These are phyloP conservation scores for Solanum sparsipilum DNA, from an alignment of 257 asterid genomes.

Conservation along the genomic window DNA sequence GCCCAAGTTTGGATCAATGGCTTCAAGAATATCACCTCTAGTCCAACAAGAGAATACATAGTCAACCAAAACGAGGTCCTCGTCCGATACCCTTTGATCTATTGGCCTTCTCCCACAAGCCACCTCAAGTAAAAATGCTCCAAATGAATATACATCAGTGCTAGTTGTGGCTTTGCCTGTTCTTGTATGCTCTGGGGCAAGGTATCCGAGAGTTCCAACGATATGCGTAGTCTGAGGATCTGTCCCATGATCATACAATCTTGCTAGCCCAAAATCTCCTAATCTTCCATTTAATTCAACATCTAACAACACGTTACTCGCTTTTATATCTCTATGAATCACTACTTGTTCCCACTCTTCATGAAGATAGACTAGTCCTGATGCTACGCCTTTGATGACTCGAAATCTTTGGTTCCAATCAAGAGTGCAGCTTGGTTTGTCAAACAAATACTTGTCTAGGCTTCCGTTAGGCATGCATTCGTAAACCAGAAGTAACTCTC, in stretches of 20 bases:
- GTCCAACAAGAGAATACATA: conserved; percentile 41
- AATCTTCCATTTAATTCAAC: conserved; percentile 27
- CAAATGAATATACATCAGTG: conserved; percentile 52
- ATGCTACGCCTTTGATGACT: conserved; percentile 4
- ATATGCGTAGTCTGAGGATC: conserved; percentile 1
- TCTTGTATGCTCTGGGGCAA: conserved; percentile 48
- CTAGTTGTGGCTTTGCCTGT: conserved; percentile 20
- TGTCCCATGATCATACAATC: not conserved
- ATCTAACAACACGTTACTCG: conserved; percentile 50
- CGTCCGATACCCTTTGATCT: conserved; percentile 13
- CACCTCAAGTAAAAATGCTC: conserved; percentile 62
- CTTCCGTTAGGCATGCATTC: conserved; percentile 26
- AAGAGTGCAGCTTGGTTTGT: not conserved
- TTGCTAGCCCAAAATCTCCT: not conserved
- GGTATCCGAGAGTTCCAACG: conserved; percentile 12
- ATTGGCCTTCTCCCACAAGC: conserved; percentile 56
- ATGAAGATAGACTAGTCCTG: conserved; percentile 43
- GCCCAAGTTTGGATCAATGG: conserved; percentile 33
- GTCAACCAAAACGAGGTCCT: conserved; percentile 31
- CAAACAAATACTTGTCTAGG: conserved; percentile 32
- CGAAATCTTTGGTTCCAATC: not conserved
- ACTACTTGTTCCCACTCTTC: conserved; percentile 64
- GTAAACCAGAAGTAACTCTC: conserved; percentile 48
- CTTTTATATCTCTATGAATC: conserved; percentile 55
- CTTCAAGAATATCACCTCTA: conserved; percentile 26